phyloP scores from a whole-genome alignment of 768 basidiomycete species.

The Trametes cinnabarina region DNA sequence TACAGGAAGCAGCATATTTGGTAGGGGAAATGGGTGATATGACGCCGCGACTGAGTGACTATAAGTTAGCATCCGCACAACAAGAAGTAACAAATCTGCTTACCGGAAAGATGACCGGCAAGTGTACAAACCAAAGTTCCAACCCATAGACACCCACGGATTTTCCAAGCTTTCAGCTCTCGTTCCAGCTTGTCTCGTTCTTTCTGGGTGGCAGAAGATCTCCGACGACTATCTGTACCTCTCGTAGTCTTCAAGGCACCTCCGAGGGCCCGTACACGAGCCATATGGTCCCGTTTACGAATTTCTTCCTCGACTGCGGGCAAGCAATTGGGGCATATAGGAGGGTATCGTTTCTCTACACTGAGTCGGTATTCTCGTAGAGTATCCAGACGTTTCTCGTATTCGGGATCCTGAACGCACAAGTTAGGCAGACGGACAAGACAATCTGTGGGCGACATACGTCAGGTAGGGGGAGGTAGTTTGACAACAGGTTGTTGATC shows the following conservation, averaged over 20 bases:
- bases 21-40: conserved; percentile 3
- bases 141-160: conserved; percentile 69
- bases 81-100: not conserved
- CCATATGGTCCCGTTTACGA: conserved; percentile 74
- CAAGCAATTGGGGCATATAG: conserved; percentile 73
- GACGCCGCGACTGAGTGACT: conserved; percentile 6
- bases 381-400: conserved; percentile 56
- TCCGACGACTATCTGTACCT: conserved; percentile 58
- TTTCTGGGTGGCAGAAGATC: conserved; percentile 37
- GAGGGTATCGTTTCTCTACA: conserved; percentile 81
- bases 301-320: conserved; percentile 84
- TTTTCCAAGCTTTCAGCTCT: conserved; percentile 64
- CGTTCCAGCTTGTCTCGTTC: conserved; percentile 44
- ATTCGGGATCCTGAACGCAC: conserved; percentile 62
- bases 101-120: conserved; percentile 20
- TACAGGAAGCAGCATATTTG: conserved; percentile 1
- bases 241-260: conserved; percentile 39
- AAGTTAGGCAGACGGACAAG: not conserved
- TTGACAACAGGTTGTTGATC: conserved; percentile 80
- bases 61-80: not conserved
- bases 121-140: conserved; percentile 36
- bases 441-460: conserved; percentile 42
- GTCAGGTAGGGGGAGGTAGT: conserved; percentile 78
- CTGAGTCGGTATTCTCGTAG: conserved; percentile 73
- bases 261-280: conserved; percentile 72